A percentile compares a stretch with the other conserved stretches of the same genome.
phyloP scores from a whole-genome alignment of 805 yeast species.

The Myxozyma lipomycoides region DNA sequence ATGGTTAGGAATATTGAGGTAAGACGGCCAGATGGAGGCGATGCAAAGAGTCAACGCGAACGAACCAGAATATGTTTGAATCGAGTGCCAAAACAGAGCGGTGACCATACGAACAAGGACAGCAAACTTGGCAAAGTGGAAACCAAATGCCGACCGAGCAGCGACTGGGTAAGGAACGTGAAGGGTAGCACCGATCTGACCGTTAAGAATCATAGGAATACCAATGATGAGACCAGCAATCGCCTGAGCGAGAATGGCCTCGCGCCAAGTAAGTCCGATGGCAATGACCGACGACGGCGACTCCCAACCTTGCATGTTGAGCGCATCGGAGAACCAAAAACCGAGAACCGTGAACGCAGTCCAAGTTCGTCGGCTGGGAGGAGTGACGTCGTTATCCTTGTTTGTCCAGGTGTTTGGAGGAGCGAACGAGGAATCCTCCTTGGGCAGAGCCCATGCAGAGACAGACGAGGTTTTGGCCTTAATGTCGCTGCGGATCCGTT shows the following conservation, averaged over 20 bases:
- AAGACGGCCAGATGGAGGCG: constrained; percentile 30
- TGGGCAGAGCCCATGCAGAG: constrained; percentile 30
- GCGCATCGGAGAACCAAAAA: constrained; percentile 29
- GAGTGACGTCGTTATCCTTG: constrained; percentile 28
- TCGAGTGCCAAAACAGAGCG: constrained; percentile 28
- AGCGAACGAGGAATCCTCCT: constrained; percentile 29
- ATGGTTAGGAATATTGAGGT: constrained; percentile 23
- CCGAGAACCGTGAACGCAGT: constrained; percentile 25
- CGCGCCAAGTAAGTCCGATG: constrained; percentile 28
- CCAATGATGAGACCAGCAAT: constrained; percentile 49
- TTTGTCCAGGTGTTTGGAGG: constrained; percentile 31
- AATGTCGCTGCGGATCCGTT: neutral
- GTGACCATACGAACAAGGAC: constrained; percentile 25
- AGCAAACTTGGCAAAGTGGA: constrained; percentile 23
- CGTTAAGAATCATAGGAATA: constrained; percentile 61
- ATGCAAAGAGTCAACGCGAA: constrained; percentile 24
- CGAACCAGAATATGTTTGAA: constrained; percentile 26
- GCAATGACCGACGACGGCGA: constrained; percentile 24
- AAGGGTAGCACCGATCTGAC: constrained; percentile 74
- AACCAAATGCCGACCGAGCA: constrained; percentile 74
- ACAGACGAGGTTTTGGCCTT: constrained; percentile 27
- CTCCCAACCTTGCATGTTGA: constrained; percentile 29
- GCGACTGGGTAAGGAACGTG: constrained; percentile 85
- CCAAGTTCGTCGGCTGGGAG: constrained; percentile 27
- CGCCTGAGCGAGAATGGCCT: constrained; percentile 20